Base-by-base conservation (phyloP, 345 rosid species). In the Eutrema japonicum region DNA sequence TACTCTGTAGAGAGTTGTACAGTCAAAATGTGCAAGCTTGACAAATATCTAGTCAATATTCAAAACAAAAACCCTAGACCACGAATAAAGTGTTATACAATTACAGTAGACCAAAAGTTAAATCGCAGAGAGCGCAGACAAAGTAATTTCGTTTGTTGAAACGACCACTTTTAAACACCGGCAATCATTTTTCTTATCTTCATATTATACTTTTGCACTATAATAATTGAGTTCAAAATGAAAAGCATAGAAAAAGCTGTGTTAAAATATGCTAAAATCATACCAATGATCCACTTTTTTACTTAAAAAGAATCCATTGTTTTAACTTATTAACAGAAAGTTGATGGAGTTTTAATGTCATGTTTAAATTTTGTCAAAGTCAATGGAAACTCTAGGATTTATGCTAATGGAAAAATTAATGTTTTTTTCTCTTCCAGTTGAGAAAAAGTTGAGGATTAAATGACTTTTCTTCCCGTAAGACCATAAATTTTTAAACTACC, bases 11-110 rank as follows among this genome's bases (percentile, higher is more conserved):
- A n/a, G 4, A 29, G 3, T 47, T 67, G 0, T 30, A 35, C 36
- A 50, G 71, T 66, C 71, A 66, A 66, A 50, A 51, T 66, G 49
- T 7, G 59, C 62, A 14, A 43, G 32, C 63, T 36, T 10, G 9
- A 27, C 7, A 58, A 10, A 58, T 10, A 10, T 37, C 32, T 58
- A 14, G 2, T 37, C 63, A 16, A 16, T 57, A 7, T 7, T 8
- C 40, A 37, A 37, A 37, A 37, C 40, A 37, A 7, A 37, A 7
- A 37, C 10, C 40, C 38, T 1, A 6, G 38, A 35, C 38, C 38
- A 35, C 2, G 8, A 35, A 35, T 35, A 35, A 0, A 18, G 22
- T 35, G 37, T 35, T 6, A 6, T 36, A 36, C 40, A 36, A 2
- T 36, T 36, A 36, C 8, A 6, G 40, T 36, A 36, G 40, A 36